A percentile compares a stretch with the other conserved stretches of the same genome.
phyloP scores from a whole-genome alignment of 805 yeast genomes.

The Suhomyces sp. region DNA sequence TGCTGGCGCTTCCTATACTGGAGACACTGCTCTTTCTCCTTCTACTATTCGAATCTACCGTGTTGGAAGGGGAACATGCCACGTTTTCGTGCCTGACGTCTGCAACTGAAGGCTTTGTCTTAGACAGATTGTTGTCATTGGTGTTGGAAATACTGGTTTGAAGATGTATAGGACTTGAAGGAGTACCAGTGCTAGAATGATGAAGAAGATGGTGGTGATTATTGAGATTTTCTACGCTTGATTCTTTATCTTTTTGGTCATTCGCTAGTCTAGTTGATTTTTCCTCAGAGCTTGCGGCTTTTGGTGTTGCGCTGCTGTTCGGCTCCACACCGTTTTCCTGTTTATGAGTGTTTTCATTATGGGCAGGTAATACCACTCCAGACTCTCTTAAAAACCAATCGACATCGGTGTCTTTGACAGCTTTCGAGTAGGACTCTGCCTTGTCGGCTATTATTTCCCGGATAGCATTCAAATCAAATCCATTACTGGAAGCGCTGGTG shows the following conservation, averaged over 20 bases:
- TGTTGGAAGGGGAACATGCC: constrained; percentile 6
- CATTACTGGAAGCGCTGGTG: background rate
- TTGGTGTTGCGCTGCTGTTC: background rate
- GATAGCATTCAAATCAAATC: constrained; percentile 19
- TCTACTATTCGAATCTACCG: background rate
- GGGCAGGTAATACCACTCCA: constrained; percentile 16
- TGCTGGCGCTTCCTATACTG: constrained; percentile 16
- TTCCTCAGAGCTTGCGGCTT: background rate
- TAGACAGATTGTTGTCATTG: constrained; percentile 26
- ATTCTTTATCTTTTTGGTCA: background rate
- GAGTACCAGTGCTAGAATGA: background rate
- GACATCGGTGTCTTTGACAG: constrained; percentile 42
- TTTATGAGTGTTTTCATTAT: background rate
- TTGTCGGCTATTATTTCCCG: constrained; percentile 22
- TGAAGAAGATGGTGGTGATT: background rate
- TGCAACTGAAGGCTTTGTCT: constrained; percentile 34
- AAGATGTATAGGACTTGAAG: constrained; percentile 14
- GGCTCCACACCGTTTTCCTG: background rate
- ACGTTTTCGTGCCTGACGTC: constrained; percentile 22
- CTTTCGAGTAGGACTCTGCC: constrained; percentile 18
- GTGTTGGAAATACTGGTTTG: constrained; percentile 29
- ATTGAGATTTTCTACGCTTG: background rate
- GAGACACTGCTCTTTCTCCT: constrained; percentile 18
- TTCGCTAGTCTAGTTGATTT: background rate
- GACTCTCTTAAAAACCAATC: constrained; percentile 51